Evolutionary conservation across 148 eudicot genomes (phyloP).

Genomic region (Nyssa sinensis): DNA sequence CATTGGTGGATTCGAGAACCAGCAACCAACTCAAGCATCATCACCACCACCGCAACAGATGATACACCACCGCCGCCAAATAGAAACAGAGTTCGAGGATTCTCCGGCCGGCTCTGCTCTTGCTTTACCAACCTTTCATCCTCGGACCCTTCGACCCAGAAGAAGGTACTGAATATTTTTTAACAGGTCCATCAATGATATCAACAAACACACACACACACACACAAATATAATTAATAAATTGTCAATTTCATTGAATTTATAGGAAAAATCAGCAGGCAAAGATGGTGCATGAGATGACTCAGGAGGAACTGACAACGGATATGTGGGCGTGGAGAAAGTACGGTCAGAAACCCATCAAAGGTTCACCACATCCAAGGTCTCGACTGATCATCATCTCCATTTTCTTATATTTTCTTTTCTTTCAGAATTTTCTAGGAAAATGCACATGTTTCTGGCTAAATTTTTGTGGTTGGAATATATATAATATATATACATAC

Average conservation of each 20-base stretch:
- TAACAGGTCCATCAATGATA: no score
- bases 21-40: background rate
- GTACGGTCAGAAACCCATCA: conserved; percentile 90
- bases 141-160: conserved; percentile 22
- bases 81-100: conserved; percentile 8
- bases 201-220: background rate
- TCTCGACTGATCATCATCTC: conserved; percentile 12
- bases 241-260: background rate
- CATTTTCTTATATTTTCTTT: background rate
- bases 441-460: background rate
- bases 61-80: no score
- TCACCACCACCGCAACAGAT: conserved; percentile 5
- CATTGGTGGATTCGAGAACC: background rate
- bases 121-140: background rate
- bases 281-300: conserved; percentile 42
- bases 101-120: conserved; percentile 12
- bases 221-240: background rate
- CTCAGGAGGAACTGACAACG: conserved; percentile 40
- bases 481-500: no score
- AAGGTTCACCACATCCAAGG: conserved; percentile 93
- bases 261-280: conserved; percentile 46
- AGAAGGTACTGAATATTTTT: conserved; percentile 19
- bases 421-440: background rate
- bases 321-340: conserved; percentile 92
- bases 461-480: background rate